phyloP scores from a whole-genome alignment of 306 rosid species.

The Styphnolobium japonicum region DNA sequence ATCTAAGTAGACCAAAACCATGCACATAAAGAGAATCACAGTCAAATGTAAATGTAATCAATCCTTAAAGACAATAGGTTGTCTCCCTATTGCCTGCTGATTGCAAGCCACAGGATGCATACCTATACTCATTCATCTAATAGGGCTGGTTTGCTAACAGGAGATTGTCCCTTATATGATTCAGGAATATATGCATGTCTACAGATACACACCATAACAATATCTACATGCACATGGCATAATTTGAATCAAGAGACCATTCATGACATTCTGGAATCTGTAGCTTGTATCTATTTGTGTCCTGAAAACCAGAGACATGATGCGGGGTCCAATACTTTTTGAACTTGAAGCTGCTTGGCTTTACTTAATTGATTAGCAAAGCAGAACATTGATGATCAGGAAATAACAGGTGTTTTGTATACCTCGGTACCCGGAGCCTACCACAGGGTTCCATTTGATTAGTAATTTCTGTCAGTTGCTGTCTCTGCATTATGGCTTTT shows the following conservation, averaged over 20 bases:
- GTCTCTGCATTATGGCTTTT: slow-evolving; percentile 21
- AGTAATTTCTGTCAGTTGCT: slow-evolving; percentile 8
- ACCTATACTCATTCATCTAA: not conserved
- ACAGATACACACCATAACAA: slow-evolving; percentile 14
- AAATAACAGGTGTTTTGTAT: slow-evolving; percentile 5
- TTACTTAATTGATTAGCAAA: slow-evolving; percentile 12
- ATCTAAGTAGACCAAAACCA: not conserved
- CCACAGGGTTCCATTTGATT: slow-evolving; percentile 19
- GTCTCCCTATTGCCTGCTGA: slow-evolving; percentile 14
- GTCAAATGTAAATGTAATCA: not conserved
- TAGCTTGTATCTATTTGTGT: slow-evolving; percentile 25
- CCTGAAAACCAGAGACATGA: slow-evolving; percentile 23
- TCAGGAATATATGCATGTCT: slow-evolving; percentile 32
- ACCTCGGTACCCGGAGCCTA: slow-evolving; percentile 40
- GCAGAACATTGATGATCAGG: not conserved
- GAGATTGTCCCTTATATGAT: not conserved
- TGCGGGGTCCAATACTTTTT: slow-evolving; percentile 22
- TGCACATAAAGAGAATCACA: not conserved
- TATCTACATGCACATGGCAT: slow-evolving; percentile 12
- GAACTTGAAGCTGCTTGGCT: slow-evolving; percentile 15
- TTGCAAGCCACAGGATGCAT: not conserved
- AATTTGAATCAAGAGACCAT: slow-evolving; percentile 19
- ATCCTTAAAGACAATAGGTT: not conserved
- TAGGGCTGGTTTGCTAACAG: not conserved
- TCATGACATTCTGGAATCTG: slow-evolving; percentile 28